Conservation (phyloP, 2,329 filamentous ascomycete species). For the Colletotrichum neosansevieriae region DNA sequence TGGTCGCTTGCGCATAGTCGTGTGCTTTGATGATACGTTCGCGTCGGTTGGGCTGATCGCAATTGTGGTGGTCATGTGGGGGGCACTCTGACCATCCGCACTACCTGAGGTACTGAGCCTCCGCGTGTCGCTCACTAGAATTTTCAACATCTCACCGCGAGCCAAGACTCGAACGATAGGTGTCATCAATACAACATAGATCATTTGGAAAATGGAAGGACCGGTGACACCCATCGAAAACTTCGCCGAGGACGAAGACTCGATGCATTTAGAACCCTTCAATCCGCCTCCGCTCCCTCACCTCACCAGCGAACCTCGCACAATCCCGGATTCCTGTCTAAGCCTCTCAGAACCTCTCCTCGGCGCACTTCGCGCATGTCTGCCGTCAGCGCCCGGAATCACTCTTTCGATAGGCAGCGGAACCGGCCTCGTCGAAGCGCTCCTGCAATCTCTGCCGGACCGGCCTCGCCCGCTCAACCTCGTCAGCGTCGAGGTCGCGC, state of each 20-base stretch:
- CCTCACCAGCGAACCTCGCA: conserved; percentile 15
- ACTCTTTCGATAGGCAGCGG: conserved; percentile 48
- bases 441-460: conserved; percentile 40
- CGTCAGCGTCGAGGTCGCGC: conserved; percentile 35
- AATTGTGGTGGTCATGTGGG: too few relatives aligned
- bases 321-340: conserved; percentile 47
- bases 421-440: conserved; percentile 46
- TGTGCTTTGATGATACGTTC: too few relatives aligned
- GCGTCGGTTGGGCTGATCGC: too few relatives aligned
- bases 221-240: not conserved
- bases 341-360: conserved; percentile 46
- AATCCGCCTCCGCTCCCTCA: conserved; percentile 7
- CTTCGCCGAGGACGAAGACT: conserved; percentile 12
- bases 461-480: conserved; percentile 10
- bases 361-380: conserved; percentile 32
- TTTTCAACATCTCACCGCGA: too few relatives aligned
- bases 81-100: too few relatives aligned
- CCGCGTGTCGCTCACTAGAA: too few relatives aligned
- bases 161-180: too few relatives aligned
- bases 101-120: too few relatives aligned
- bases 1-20: too few relatives aligned
- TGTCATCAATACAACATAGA: too few relatives aligned
- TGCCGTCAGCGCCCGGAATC: conserved; percentile 18
- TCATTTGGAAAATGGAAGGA: too few relatives aligned
- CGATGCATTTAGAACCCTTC: not conserved